Percentiles rank a stretch among this genome's conserved stretches.
These are phyloP conservation scores for Artemisia tridentata DNA, from an alignment of 129 eudicot genomes.

Conservation along the genomic window DNA sequence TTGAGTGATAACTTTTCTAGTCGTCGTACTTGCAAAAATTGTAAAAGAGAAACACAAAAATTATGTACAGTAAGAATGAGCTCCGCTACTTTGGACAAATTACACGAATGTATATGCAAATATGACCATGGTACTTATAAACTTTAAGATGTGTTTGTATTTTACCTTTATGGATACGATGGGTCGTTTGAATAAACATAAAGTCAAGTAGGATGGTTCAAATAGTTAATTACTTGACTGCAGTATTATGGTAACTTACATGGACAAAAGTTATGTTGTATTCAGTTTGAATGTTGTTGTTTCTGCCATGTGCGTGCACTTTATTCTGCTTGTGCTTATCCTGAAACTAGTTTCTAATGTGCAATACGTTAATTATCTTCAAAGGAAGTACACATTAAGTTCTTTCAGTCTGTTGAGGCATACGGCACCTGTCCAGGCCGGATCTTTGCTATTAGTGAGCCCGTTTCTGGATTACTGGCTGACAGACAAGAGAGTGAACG, in stretches of 20 bases:
- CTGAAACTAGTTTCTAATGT: background rate
- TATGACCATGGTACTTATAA: too few species aligned
- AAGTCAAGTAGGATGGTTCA: too few species aligned
- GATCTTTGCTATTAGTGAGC: constrained; percentile 65
- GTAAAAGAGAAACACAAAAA: too few species aligned
- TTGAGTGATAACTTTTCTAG: too few species aligned
- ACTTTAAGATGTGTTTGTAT: too few species aligned
- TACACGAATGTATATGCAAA: too few species aligned
- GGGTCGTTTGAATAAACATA: too few species aligned
- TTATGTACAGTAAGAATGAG: too few species aligned
- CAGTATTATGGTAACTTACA: background rate
- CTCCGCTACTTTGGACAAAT: too few species aligned
- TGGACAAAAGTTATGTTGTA: background rate
- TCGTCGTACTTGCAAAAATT: too few species aligned
- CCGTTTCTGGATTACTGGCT: constrained; percentile 90
- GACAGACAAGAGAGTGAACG: constrained; percentile 70
- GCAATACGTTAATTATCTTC: constrained; percentile 90
- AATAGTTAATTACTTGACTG: background rate
- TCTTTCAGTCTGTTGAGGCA: constrained; percentile 91
- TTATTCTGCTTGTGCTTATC: background rate
- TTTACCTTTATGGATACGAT: too few species aligned
- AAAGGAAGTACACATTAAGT: constrained; percentile 74
- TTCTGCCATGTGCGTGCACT: background rate
- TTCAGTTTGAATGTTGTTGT: background rate
- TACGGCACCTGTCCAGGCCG: constrained; percentile 93